These are phyloP conservation scores for Stentor roeselii DNA, from an alignment of 73 alveolate genomes.

Conservation along the genomic window DNA sequence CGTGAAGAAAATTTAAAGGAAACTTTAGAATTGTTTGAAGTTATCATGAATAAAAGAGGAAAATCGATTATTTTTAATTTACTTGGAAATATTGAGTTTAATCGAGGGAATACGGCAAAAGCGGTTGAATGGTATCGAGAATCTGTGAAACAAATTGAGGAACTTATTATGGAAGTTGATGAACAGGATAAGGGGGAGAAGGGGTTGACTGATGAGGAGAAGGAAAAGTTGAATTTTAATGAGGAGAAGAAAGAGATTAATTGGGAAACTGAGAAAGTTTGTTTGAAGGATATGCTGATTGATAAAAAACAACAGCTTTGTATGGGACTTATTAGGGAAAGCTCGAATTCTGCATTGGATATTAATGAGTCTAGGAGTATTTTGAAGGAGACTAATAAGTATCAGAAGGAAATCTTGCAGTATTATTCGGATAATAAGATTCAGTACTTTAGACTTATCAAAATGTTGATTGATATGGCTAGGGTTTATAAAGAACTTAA, in stretches of 20 bases:
- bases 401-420: not conserved
- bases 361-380: not conserved
- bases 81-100: not conserved
- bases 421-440: not conserved
- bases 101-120: not conserved
- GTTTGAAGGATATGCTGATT: not conserved
- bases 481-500: not conserved
- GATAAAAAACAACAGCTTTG: not conserved
- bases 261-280: constrained; percentile 11
- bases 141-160: not conserved
- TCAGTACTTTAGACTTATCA: not conserved
- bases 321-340: not conserved
- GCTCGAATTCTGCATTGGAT: not conserved
- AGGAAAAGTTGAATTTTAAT: not conserved
- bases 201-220: not conserved
- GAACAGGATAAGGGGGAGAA: not conserved
- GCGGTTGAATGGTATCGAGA: not conserved
- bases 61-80: not conserved
- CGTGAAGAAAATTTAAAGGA: not conserved
- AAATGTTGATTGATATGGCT: not conserved
- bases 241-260: not conserved
- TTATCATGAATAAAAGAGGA: not conserved
- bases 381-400: not conserved
- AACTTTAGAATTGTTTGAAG: not conserved
- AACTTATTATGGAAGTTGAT: not conserved